Conservation (phyloP, 495 filamentous ascomycete species). For the Aspergillus coremiiformis region DNA sequence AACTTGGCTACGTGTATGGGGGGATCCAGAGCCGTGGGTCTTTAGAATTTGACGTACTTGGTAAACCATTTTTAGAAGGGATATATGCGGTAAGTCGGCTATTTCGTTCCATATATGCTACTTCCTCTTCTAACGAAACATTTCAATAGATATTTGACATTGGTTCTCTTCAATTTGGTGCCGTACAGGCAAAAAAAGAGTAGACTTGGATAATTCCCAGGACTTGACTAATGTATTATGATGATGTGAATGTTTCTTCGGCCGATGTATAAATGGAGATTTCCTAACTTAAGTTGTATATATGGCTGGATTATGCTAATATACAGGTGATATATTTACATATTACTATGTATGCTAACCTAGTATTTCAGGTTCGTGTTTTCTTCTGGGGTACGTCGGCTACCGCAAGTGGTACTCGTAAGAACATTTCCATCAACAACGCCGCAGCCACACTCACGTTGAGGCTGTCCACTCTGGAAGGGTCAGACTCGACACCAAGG, state of each 20-base stretch:
- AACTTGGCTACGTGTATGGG: slow-evolving; percentile 57
- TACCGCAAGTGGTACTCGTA: slow-evolving; percentile 38
- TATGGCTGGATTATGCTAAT: slow-evolving; percentile 1
- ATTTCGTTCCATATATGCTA: background rate
- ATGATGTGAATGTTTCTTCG: background rate
- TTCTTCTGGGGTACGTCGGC: slow-evolving; percentile 17
- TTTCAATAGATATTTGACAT: slow-evolving; percentile 61
- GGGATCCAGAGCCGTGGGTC: slow-evolving; percentile 67
- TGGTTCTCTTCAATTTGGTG: slow-evolving; percentile 62
- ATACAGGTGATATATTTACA: slow-evolving; percentile 3
- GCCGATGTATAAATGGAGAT: background rate
- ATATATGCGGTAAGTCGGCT: slow-evolving; percentile 59
- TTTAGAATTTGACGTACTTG: slow-evolving; percentile 64
- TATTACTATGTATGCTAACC: background rate
- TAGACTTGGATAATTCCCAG: background rate
- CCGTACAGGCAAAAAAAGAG: slow-evolving; percentile 39
- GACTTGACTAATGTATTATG: background rate
- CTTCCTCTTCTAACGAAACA: background rate
- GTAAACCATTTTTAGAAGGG: slow-evolving; percentile 68
- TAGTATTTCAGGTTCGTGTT: background rate
- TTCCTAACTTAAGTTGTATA: background rate
- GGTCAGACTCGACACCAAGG: slow-evolving; percentile 31
- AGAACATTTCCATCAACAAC: slow-evolving; percentile 59
- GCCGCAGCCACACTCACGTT: slow-evolving; percentile 84
- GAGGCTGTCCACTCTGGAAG: slow-evolving; percentile 60